Percentiles rank a stretch among this genome's conserved stretches.
Evolutionary conservation across 2,329 filamentous ascomycete species (phyloP).

Genomic region (Sporothrix dimorphospora): DNA sequence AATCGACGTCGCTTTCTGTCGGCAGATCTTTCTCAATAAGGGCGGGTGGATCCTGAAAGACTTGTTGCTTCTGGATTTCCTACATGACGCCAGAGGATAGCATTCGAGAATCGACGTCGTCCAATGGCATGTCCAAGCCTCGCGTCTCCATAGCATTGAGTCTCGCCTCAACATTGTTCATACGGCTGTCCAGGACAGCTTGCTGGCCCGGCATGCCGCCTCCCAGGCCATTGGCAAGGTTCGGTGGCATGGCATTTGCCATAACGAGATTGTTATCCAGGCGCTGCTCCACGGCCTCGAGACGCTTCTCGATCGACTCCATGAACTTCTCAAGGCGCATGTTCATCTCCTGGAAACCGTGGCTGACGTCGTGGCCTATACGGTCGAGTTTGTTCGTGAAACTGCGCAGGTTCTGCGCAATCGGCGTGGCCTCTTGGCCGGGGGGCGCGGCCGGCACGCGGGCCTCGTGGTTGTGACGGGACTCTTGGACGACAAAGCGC

Average conservation of each 20-base stretch:
- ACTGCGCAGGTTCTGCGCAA: slow-evolving; percentile 60
- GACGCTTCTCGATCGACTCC: slow-evolving; percentile 58
- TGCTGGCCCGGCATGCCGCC: slow-evolving; percentile 37
- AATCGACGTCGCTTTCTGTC: too few relatives aligned
- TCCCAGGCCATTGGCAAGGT: slow-evolving; percentile 39
- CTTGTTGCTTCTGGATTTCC: not conserved
- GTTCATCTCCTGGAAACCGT: slow-evolving; percentile 57
- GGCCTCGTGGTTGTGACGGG: slow-evolving; percentile 65
- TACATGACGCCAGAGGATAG: slow-evolving; percentile 44
- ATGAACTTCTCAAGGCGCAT: slow-evolving; percentile 53
- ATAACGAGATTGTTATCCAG: slow-evolving; percentile 29
- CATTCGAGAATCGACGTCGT: slow-evolving; percentile 47
- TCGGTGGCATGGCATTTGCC: slow-evolving; percentile 27
- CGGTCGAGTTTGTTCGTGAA: slow-evolving; percentile 64
- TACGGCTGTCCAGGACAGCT: slow-evolving; percentile 37
- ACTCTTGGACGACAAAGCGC: slow-evolving; percentile 64
- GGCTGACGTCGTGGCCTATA: slow-evolving; percentile 58
- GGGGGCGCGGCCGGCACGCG: slow-evolving; percentile 57
- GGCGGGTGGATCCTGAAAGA: not conserved
- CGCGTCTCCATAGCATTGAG: slow-evolving; percentile 45
- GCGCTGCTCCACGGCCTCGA: slow-evolving; percentile 55
- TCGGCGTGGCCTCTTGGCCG: slow-evolving; percentile 60
- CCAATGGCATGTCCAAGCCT: slow-evolving; percentile 45
- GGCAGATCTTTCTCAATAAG: too few relatives aligned
- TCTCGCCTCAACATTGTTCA: slow-evolving; percentile 44